These are phyloP conservation scores for Phyllosticta paracitricarpa DNA, from an alignment of 2,329 filamentous ascomycete genomes.

Conservation along the genomic window DNA sequence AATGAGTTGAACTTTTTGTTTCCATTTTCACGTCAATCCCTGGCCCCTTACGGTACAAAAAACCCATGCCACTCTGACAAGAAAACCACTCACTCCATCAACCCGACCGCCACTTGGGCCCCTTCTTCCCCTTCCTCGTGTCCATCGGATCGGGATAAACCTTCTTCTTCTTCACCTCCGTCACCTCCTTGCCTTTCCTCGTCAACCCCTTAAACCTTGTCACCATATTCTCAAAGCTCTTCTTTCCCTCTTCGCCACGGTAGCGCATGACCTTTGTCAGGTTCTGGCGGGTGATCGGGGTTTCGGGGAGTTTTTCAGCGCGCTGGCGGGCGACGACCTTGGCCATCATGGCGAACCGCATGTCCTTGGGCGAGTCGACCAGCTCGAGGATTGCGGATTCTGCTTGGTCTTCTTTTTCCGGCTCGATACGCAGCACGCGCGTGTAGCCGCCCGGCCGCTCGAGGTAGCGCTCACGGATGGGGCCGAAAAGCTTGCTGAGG, in stretches of 20 bases:
- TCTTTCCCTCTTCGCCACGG: slow-evolving; percentile 51
- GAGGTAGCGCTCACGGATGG: slow-evolving; percentile 69
- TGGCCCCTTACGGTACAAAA: not conserved
- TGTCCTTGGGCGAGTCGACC: slow-evolving; percentile 87
- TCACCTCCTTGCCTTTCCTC: slow-evolving; percentile 4
- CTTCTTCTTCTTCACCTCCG: not conserved
- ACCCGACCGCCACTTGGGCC: not conserved
- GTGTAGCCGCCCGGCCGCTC: slow-evolving; percentile 85
- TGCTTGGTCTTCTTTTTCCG: slow-evolving; percentile 78
- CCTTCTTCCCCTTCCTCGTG: slow-evolving; percentile 6
- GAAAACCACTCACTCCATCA: not conserved
- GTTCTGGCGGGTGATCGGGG: slow-evolving; percentile 66
- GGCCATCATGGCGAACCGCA: slow-evolving; percentile 90
- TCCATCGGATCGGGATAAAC: slow-evolving; percentile 10
- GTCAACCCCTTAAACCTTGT: slow-evolving; percentile 24
- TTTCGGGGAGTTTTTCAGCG: slow-evolving; percentile 44
- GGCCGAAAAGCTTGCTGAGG: slow-evolving; percentile 80
- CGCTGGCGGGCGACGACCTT: slow-evolving; percentile 61
- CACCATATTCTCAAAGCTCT: slow-evolving; percentile 55
- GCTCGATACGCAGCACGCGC: slow-evolving; percentile 83
- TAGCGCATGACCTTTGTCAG: slow-evolving; percentile 73
- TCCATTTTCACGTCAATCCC: not conserved
- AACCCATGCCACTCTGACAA: not conserved
- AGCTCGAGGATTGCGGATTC: slow-evolving; percentile 86
- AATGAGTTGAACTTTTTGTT: too few species aligned